Evolutionary conservation across 2,329 filamentous ascomycete species (phyloP).

Genomic region (Chaetomium sp.): DNA sequence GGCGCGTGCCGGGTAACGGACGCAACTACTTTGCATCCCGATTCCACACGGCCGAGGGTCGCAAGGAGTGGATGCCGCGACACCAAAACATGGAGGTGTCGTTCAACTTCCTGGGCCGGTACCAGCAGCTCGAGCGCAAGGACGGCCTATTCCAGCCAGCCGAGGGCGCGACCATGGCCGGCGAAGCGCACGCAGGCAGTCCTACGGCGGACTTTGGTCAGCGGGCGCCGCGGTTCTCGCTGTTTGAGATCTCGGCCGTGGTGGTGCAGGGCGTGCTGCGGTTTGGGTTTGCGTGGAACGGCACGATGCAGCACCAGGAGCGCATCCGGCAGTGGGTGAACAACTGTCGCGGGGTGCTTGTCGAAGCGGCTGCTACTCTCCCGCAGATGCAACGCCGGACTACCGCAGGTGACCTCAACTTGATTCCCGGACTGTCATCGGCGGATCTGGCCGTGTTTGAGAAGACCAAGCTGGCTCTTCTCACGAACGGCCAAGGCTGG

Average conservation of each 20-base stretch:
- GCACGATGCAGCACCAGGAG: slow-evolving; percentile 39
- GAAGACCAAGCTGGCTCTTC: slow-evolving; percentile 34
- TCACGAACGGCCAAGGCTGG: slow-evolving; percentile 27
- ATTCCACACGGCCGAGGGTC: slow-evolving; percentile 27
- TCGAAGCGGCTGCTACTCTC: slow-evolving; percentile 12
- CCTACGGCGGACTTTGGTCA: slow-evolving; percentile 19
- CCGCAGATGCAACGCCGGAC: slow-evolving; percentile 3
- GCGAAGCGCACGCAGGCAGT: slow-evolving; percentile 16
- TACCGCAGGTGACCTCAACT: slow-evolving; percentile 15
- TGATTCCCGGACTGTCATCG: slow-evolving; percentile 31
- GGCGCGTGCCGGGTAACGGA: slow-evolving; percentile 31
- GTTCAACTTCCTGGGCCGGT: slow-evolving; percentile 44
- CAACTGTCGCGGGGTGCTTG: slow-evolving; percentile 22
- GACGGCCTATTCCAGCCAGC: slow-evolving; percentile 28
- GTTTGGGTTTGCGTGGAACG: slow-evolving; percentile 46
- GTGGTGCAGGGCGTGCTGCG: slow-evolving; percentile 39
- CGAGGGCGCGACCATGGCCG: slow-evolving; percentile 18
- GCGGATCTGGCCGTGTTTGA: slow-evolving; percentile 39
- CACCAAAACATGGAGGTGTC: slow-evolving; percentile 39
- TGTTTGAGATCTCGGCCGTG: slow-evolving; percentile 47
- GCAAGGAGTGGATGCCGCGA: slow-evolving; percentile 15
- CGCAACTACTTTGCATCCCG: slow-evolving; percentile 33
- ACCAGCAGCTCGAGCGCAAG: slow-evolving; percentile 38
- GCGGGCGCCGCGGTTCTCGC: slow-evolving; percentile 25
- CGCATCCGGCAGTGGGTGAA: slow-evolving; percentile 38